Evolutionary conservation across 495 filamentous ascomycete genomes (phyloP).

Genomic region (Aspergillus panamensis): DNA sequence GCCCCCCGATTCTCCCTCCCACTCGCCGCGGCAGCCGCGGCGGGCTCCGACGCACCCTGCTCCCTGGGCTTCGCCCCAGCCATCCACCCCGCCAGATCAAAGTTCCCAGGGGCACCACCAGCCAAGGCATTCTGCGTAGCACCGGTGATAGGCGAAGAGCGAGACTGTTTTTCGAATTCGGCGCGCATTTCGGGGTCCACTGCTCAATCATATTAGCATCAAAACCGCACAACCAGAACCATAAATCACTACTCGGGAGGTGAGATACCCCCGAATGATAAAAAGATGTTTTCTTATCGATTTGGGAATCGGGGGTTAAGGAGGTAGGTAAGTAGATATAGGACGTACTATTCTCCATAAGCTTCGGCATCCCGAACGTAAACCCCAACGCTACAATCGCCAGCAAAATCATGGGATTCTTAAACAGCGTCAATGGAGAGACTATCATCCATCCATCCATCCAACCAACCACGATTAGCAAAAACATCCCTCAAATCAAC

Average conservation of each 20-base stretch:
- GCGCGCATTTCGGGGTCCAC: constrained; percentile 93
- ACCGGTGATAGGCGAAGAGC: constrained; percentile 60
- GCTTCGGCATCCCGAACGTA: constrained; percentile 86
- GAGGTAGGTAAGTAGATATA: neutral
- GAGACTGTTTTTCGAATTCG: constrained; percentile 89
- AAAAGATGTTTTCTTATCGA: no score
- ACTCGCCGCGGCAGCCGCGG: constrained; percentile 30
- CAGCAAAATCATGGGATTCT: constrained; percentile 94
- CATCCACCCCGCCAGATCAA: constrained; percentile 85
- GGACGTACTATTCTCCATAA: constrained; percentile 92
- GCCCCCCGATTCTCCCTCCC: constrained; percentile 36
- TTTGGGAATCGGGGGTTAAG: no score
- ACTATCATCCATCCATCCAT: constrained; percentile 35
- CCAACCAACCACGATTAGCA: neutral
- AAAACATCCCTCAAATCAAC: neutral
- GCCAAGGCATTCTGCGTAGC: constrained; percentile 37
- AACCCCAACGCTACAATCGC: constrained; percentile 73
- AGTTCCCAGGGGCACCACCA: constrained; percentile 53
- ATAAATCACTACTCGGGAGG: no score
- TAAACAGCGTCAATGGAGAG: constrained; percentile 67
- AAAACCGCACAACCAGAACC: no score
- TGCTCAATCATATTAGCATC: constrained; percentile 27
- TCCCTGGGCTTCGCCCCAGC: constrained; percentile 45
- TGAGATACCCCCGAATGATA: no score
- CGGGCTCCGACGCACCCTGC: constrained; percentile 17